phyloP scores from a whole-genome alignment of 106 monocot genomes.

The Narthecium ossifragum region DNA sequence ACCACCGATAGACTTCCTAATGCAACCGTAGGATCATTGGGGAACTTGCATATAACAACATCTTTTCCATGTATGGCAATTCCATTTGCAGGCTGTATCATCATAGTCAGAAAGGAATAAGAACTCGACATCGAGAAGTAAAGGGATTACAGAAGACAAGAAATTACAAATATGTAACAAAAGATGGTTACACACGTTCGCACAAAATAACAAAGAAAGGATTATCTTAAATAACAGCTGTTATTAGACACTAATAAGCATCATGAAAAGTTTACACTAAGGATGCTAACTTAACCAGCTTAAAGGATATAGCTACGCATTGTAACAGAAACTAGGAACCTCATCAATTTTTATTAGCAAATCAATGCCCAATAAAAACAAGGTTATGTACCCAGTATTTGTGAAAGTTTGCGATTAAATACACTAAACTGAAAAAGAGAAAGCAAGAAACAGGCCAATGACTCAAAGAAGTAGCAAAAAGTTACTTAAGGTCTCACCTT shows the following conservation, averaged over 20 bases:
- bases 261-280: no score
- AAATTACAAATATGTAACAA: background rate
- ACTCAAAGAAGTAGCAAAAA: background rate
- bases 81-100: conserved; percentile 73
- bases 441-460: background rate
- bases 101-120: no score
- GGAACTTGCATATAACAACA: conserved; percentile 70
- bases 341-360: no score
- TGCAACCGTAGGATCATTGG: conserved; percentile 58
- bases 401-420: background rate
- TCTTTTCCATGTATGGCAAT: conserved; percentile 50
- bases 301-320: no score
- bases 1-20: conserved; percentile 51
- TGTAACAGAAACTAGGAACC: background rate
- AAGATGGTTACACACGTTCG: background rate
- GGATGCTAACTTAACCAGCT: no score
- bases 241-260: no score
- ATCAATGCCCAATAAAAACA: background rate
- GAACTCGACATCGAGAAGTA: background rate
- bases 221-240: background rate
- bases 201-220: background rate
- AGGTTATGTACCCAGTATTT: background rate
- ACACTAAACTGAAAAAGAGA: background rate
- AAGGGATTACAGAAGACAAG: background rate
- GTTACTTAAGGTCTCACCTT: conserved; percentile 13